Evolutionary conservation across 805 yeast species (phyloP).

Genomic region (Huiozyma naganishii): DNA sequence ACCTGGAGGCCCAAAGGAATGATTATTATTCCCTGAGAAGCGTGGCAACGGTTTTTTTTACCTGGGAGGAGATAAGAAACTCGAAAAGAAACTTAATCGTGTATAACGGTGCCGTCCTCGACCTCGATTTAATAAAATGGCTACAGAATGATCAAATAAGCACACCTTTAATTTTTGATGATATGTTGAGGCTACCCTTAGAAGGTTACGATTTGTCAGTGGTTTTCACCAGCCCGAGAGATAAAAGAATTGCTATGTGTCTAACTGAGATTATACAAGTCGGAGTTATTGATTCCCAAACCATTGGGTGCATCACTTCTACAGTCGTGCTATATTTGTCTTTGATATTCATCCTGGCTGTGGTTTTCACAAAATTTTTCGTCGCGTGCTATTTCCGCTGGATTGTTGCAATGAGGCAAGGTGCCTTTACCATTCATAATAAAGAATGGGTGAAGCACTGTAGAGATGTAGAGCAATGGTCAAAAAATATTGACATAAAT

Average conservation of each 20-base stretch:
- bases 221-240: conserved; percentile 51
- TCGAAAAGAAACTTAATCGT: conserved; percentile 65
- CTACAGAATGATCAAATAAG: conserved; percentile 55
- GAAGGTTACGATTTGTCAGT: conserved; percentile 76
- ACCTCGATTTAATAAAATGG: conserved; percentile 69
- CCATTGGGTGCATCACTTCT: conserved; percentile 92
- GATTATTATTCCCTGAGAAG: conserved; percentile 50
- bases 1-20: conserved; percentile 56
- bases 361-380: conserved; percentile 66
- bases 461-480: conserved; percentile 75
- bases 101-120: conserved; percentile 81
- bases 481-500: conserved; percentile 45
- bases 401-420: conserved; percentile 69
- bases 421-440: conserved; percentile 54
- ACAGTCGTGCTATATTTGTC: conserved; percentile 71
- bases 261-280: conserved; percentile 77
- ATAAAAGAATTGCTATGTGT: conserved; percentile 70
- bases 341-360: conserved; percentile 70
- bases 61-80: conserved; percentile 78
- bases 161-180: conserved; percentile 64
- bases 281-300: conserved; percentile 78
- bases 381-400: conserved; percentile 87
- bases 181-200: conserved; percentile 39
- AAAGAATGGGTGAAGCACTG: conserved; percentile 54
- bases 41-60: conserved; percentile 69